Evolutionary conservation across 163 green algal species (phyloP), one percentile per base, ranked within the genome.

Genomic region (Prototheca stagnorum): DNA sequence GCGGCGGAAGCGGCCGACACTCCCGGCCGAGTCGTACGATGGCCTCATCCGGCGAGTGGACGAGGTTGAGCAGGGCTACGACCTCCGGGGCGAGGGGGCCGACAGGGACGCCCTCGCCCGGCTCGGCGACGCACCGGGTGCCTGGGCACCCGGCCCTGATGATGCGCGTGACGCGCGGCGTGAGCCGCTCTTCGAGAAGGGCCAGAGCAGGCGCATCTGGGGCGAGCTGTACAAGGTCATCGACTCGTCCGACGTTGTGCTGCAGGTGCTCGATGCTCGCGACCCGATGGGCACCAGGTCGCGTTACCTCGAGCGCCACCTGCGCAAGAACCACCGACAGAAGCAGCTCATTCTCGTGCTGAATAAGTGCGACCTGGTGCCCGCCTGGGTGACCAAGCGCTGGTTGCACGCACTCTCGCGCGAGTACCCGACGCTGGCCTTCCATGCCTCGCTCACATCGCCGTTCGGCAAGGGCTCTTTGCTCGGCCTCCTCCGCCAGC

Each of bases 291-390:
- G 90, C 47, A 99, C 90, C 6, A 74, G 90, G 24, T 95, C 84
- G 72, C 65, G 58, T 23, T 77, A 89, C 62, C 53, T 99, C 55
- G 90, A 99, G 71, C 66, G 75, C 24, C 85, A 98, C 69, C 71
- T 99, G 36, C 75, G 76, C 54, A 40, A 53, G n/a, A 72, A 68
- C 25, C 51, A 47, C 5, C 39, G 43, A 24, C 63, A 72, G 35
- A 72, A 68, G 49, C 63, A 72, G 47, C n/a, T 72, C 19, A 51
- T 72, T 19, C 48, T 72, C 31, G 40, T 72, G 26, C 74, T 99
- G 28, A 99, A 99, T 72, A 99, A 99, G 65, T 92, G 84, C 34
- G 85, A 95, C 66, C 64, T 95, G 74, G 85, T 97, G 16, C 90
- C 90, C 1, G 83, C 90, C 1, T 96, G 89, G 84, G 90, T 99